Evolutionary conservation across 2,329 filamentous ascomycete species (phyloP), one percentile per base, ranked within the genome.

Genomic region (Botrytis tulipae): DNA sequence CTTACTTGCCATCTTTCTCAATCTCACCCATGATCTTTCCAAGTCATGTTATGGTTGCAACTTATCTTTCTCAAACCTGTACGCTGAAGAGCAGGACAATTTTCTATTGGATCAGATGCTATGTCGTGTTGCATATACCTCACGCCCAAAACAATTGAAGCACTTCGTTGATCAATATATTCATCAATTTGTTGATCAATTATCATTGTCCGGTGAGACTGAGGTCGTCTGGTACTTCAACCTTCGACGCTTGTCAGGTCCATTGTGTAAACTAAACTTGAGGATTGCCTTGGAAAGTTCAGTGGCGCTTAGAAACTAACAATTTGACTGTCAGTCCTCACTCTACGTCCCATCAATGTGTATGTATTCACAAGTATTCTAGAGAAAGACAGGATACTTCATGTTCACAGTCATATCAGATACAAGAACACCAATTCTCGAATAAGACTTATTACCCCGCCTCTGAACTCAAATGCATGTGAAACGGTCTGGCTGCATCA

Each of bases 401-500:
- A n/a, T 60, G 37, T 51, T 66, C 37, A 8, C 46, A 12, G 29
- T 35, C 46, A 67, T 59, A 59, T 54, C 37, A 20, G 37, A 65
- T 29, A 63, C 25, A 22, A 71, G 42, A 71, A 54, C 59, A 51
- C 29, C 25, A 18, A 42, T 71, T 29, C 22, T 72, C 25, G 51
- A 68, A 59, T 51, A 14, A 68, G 16, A 44, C 48, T n/a, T 18
- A n/a, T 72, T 72, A 69, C 71, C 62, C 62, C 71, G 71, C 71
- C 51, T 72, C 62, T 68, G 20, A 37, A 46, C 14, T 32, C 37
- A 35, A 37, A 70, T 73, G 71, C 71, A 62, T 63, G 66, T 70
- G 71, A 73, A 73, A 73, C 71, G 71, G 71, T 54, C 71, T 70
- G 66, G 54, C 66, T 73, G 71, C 71, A 73, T 73, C 71, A 73